Conservation (phyloP, 164 flowering plant species). For the Chimonanthus praecox region DNA sequence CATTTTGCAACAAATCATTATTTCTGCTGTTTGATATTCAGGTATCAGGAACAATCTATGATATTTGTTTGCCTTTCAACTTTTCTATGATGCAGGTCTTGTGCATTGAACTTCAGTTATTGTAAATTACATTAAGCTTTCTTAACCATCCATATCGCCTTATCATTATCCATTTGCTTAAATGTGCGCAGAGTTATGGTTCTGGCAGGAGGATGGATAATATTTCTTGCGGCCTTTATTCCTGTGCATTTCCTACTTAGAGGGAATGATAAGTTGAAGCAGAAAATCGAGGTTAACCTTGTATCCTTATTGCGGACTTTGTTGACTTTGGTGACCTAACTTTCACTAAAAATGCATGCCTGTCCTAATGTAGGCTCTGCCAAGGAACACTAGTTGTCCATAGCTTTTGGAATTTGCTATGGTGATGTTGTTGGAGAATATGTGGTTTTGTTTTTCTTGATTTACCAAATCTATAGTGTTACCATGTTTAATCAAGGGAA, state of each 20-base stretch:
- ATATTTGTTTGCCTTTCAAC: not conserved
- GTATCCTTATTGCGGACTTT: not conserved
- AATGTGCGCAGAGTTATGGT: slow-evolving; percentile 57
- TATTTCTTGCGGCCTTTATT: slow-evolving; percentile 76
- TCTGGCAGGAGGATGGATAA: slow-evolving; percentile 80
- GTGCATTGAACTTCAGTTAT: not conserved
- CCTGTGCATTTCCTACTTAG: slow-evolving; percentile 72
- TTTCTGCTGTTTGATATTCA: not conserved
- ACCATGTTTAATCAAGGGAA: too few species aligned
- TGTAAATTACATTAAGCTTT: not conserved
- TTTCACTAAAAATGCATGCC: not conserved
- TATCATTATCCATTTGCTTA: not conserved
- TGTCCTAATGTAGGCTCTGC: not conserved
- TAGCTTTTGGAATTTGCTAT: too few species aligned
- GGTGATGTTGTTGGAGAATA: too few species aligned
- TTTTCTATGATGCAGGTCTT: not conserved
- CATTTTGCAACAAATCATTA: not conserved
- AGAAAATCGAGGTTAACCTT: slow-evolving; percentile 61
- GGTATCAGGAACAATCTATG: not conserved
- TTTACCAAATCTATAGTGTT: too few species aligned
- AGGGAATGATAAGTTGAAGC: slow-evolving; percentile 68
- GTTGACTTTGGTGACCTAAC: not conserved
- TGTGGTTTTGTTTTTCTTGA: too few species aligned
- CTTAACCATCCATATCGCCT: too few species aligned
- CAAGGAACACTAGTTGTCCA: too few species aligned